Conservation (phyloP, 1,284 basidiomycete genomes). For the Cutaneotrichosporon sp. region DNA sequence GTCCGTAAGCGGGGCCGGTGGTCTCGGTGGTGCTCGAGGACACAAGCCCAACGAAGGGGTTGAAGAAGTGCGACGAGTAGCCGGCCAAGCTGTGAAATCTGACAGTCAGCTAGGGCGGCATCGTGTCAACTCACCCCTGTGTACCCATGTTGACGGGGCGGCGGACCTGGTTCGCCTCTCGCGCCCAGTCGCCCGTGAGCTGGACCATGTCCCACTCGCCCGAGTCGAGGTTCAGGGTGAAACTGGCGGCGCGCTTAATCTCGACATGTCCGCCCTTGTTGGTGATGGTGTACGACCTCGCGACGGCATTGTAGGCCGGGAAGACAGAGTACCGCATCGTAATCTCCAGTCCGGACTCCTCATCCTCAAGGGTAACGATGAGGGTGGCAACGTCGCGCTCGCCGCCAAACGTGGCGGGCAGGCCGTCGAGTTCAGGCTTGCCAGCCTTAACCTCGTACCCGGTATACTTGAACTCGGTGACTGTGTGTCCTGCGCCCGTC, state of each 20-base stretch:
- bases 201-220: slow-evolving; percentile 27
- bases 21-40: slow-evolving; percentile 22
- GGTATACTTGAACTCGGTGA: slow-evolving; percentile 21
- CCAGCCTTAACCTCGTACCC: slow-evolving; percentile 17
- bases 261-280: slow-evolving; percentile 19
- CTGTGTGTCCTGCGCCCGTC: slow-evolving; percentile 13
- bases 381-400: slow-evolving; percentile 4
- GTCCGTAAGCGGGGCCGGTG: slow-evolving; percentile 23
- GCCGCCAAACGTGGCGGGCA: slow-evolving; percentile 26
- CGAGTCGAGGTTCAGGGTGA: slow-evolving; percentile 22
- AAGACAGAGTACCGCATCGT: slow-evolving; percentile 26
- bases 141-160: slow-evolving; percentile 21
- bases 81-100: slow-evolving; percentile 29
- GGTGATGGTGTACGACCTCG: slow-evolving; percentile 14
- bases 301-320: slow-evolving; percentile 18
- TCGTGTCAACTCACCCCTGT: slow-evolving; percentile 25
- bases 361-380: slow-evolving; percentile 13
- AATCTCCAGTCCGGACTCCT: slow-evolving; percentile 8
- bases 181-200: slow-evolving; percentile 29
- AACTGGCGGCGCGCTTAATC: slow-evolving; percentile 23
- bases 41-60: slow-evolving; percentile 32
- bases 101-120: background rate
- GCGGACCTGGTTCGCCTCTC: slow-evolving; percentile 21
- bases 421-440: slow-evolving; percentile 20
- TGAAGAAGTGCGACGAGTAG: slow-evolving; percentile 33